A percentile compares a stretch with the other conserved stretches of the same genome.
Conservation (phyloP, 768 basidiomycete genomes). For the Podaxis sp. region DNA sequence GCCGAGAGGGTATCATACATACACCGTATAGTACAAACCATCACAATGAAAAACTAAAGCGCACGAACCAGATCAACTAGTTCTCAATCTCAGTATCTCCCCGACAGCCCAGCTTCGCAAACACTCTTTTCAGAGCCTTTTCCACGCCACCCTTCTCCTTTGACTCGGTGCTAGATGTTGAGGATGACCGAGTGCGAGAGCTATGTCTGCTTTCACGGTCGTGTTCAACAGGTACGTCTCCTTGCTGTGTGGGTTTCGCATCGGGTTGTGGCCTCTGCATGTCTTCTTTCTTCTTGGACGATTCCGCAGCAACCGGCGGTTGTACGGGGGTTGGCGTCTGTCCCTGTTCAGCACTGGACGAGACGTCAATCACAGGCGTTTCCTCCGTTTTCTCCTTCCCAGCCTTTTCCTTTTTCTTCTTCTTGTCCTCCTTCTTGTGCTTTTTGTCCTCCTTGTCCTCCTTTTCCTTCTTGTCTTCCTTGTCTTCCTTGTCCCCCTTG, state of each 20-base stretch:
- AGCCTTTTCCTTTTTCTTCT: background rate
- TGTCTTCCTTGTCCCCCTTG: background rate
- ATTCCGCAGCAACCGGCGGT: background rate
- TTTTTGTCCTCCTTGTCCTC: background rate
- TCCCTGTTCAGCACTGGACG: background rate
- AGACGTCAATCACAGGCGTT: background rate
- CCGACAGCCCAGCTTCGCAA: background rate
- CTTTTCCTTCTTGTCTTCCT: background rate
- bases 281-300: background rate
- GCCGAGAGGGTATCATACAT: background rate
- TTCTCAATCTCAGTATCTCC: background rate
- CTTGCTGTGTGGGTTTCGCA: background rate
- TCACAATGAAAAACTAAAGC: background rate
- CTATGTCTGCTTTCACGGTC: background rate
- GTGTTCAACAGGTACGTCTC: background rate
- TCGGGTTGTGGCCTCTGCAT: background rate
- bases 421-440: background rate
- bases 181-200: background rate
- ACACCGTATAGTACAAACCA: background rate
- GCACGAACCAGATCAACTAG: background rate
- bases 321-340: background rate
- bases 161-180: background rate
- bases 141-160: background rate
- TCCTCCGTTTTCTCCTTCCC: background rate
- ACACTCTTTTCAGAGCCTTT: background rate